Evolutionary conservation across 108 stramenopile genomes (phyloP), one percentile per base, ranked within the genome.

Genomic region (Discostella stelligeroides): DNA sequence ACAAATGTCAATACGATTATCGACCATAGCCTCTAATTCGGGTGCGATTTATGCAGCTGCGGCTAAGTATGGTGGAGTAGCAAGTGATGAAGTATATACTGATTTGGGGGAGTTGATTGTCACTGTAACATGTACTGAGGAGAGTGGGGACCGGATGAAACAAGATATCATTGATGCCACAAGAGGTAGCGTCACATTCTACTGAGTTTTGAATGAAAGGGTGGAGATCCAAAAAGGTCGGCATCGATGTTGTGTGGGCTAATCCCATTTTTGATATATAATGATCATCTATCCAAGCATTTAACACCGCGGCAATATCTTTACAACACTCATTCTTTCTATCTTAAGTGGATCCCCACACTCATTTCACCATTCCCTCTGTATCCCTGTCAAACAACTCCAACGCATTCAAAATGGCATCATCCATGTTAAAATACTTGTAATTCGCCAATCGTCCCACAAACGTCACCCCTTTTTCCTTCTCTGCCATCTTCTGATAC

Each of bases 341-440:
- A n/a, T n/a, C n/a, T n/a, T n/a, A n/a, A n/a, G n/a, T n/a, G n/a
- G n/a, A n/a, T n/a, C n/a, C n/a, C n/a, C n/a, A n/a, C n/a, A n/a
- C n/a, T n/a, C n/a, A n/a, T n/a, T 48, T 66, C 28, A 21, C 11
- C 43, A 72, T 54, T 55, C 54, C 63, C 46, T 54, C 50, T 13
- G 78, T 79, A 64, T 81, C 80, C 34, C 73, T 41, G 45, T 89
- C 88, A 70, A 90, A 91, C 23, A 94, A 34, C 59, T 87, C 86
- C 53, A 94, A 72, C 7, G 93, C 90, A 83, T 94, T 94, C 55
- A 82, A 47, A 48, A 94, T 92, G 11, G 89, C 87, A 62, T 89
- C 72, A 62, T 94, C 93, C 93, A 94, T 94, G 72, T 94, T 94
- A 66, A 94, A 94, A 76, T 94, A 94, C 63, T 92, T 94, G 69